Conservation (phyloP, 2,329 filamentous ascomycete genomes). For the Neofusicoccum cordaticola region DNA sequence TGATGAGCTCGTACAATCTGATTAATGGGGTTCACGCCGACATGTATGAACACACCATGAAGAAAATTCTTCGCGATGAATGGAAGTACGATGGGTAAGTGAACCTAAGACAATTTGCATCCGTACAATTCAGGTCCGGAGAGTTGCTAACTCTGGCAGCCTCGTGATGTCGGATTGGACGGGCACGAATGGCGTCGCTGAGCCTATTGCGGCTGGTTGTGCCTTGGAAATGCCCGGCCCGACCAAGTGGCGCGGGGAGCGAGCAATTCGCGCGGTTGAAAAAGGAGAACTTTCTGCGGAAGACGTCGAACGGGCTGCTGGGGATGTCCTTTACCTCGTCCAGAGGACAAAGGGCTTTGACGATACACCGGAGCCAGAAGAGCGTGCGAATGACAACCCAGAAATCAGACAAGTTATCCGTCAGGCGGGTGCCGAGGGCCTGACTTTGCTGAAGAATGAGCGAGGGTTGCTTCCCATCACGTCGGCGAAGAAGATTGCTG, state of each 20-base stretch:
- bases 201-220: conserved; percentile 38
- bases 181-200: conserved; percentile 38
- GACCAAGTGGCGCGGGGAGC: conserved; percentile 39
- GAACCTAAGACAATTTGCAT: not conserved
- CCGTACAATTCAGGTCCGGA: not conserved
- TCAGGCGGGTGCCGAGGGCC: conserved; percentile 59
- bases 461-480: conserved; percentile 57
- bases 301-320: conserved; percentile 44
- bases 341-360: conserved; percentile 62
- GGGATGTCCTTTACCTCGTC: conserved; percentile 61
- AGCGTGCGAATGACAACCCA: conserved; percentile 51
- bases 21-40: conserved; percentile 57
- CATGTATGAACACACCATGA: conserved; percentile 40
- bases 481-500: conserved; percentile 57
- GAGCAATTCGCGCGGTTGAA: conserved; percentile 32
- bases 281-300: conserved; percentile 45
- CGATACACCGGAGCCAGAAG: conserved; percentile 55
- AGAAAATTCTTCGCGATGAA: conserved; percentile 40
- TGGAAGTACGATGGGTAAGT: conserved; percentile 37
- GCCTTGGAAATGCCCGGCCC: conserved; percentile 43
- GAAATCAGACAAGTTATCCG: conserved; percentile 61
- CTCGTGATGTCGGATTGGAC: conserved; percentile 45
- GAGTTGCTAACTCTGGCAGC: conserved; percentile 21
- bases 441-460: conserved; percentile 65
- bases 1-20: conserved; percentile 69